Conservation (phyloP, 164 flowering plant species). For the Pachysandra terminalis region DNA sequence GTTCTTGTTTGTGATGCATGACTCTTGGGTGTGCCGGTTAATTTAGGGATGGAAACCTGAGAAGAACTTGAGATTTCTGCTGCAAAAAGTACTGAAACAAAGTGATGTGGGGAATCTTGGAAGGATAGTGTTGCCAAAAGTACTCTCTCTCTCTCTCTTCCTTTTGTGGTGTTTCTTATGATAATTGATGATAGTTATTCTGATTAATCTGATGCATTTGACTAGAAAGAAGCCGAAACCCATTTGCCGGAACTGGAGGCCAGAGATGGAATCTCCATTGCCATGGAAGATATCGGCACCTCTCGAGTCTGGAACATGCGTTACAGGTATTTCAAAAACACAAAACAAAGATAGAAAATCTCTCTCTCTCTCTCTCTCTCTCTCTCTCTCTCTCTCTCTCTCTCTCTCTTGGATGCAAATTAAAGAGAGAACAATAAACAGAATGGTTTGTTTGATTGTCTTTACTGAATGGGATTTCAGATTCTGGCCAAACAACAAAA, state of each 20-base stretch:
- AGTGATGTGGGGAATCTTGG: slow-evolving; percentile 99
- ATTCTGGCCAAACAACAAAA: slow-evolving; percentile 99
- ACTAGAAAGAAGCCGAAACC: slow-evolving; percentile 94
- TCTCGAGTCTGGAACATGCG: slow-evolving; percentile 98
- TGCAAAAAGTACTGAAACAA: slow-evolving; percentile 97
- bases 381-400: no score
- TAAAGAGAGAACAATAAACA: no score
- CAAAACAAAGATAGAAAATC: neutral
- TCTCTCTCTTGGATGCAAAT: no score
- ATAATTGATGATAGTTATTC: neutral
- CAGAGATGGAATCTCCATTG: slow-evolving; percentile 89
- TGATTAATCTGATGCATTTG: slow-evolving; percentile 1
- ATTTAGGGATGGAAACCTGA: slow-evolving; percentile 77
- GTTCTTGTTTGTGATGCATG: neutral
- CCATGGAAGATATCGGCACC: slow-evolving; percentile 97
- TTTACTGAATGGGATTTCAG: slow-evolving; percentile 38
- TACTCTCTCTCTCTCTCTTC: slow-evolving; percentile 20
- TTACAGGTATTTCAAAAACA: slow-evolving; percentile 64
- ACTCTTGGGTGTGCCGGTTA: slow-evolving; percentile 1
- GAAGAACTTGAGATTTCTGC: slow-evolving; percentile 83
- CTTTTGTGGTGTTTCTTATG: neutral
- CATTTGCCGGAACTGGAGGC: slow-evolving; percentile 91
- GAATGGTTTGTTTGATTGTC: neutral
- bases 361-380: neutral
- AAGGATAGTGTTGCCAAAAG: slow-evolving; percentile 97